A percentile compares a stretch with the other conserved stretches of the same genome.
phyloP scores from a whole-genome alignment of 768 basidiomycete genomes.

The Mrakia blollopis region DNA sequence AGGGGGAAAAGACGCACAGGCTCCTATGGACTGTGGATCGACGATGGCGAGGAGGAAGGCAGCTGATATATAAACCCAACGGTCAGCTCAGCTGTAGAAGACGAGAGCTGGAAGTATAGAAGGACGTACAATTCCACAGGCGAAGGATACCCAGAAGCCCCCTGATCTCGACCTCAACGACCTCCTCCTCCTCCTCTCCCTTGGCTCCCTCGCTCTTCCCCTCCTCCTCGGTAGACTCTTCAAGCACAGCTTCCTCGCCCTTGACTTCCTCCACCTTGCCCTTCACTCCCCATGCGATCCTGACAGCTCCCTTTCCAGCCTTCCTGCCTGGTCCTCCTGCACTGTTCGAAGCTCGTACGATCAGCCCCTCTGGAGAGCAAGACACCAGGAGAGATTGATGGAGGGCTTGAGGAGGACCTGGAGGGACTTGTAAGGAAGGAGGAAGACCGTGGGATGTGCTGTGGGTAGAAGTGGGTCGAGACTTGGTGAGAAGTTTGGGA shows the following conservation, averaged over 20 bases:
- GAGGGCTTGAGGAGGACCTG: conserved; percentile 7
- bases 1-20: conserved; percentile 14
- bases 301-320: conserved; percentile 3
- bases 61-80: not conserved
- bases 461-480: not conserved
- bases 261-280: conserved; percentile 17
- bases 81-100: not conserved
- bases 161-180: not conserved
- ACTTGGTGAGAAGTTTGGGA: not conserved
- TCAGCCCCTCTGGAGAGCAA: no score
- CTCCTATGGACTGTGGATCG: conserved; percentile 20
- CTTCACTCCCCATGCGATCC: conserved; percentile 22
- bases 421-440: not conserved
- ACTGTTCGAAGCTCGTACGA: not conserved
- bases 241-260: not conserved
- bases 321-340: not conserved
- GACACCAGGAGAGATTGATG: not conserved
- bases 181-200: not conserved
- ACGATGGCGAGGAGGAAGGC: conserved; percentile 32
- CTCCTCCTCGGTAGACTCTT: no score
- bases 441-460: not conserved
- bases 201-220: not conserved
- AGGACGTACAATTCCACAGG: conserved; percentile 20
- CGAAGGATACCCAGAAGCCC: conserved; percentile 21
- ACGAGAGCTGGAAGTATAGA: not conserved